Conservation (phyloP, 192 early-diverging fungal genomes). For the Backusella morwellensis region DNA sequence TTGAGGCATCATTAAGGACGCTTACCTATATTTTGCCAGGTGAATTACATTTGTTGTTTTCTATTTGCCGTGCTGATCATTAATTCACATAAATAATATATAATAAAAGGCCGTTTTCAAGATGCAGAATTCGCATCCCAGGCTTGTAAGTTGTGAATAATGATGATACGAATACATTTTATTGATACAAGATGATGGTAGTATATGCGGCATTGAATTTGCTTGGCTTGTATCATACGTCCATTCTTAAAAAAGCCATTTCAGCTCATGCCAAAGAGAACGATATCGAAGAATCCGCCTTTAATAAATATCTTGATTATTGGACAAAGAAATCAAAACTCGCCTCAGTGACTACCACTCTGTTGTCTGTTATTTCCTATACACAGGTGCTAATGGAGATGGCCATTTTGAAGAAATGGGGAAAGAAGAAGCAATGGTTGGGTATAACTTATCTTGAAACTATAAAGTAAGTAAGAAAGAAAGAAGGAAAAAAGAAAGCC, state of each 20-base stretch:
- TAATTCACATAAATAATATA: too few relatives aligned
- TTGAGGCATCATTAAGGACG: slow-evolving; percentile 83
- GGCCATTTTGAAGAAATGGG: slow-evolving; percentile 25
- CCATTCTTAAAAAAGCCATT: slow-evolving; percentile 60
- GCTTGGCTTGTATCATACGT: slow-evolving; percentile 83
- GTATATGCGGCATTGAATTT: slow-evolving; percentile 79
- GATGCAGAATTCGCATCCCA: slow-evolving; percentile 92
- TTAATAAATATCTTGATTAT: slow-evolving; percentile 73
- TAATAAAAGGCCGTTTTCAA: slow-evolving; percentile 72
- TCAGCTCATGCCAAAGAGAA: slow-evolving; percentile 26
- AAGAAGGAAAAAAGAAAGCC: too few relatives aligned
- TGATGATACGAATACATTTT: neutral
- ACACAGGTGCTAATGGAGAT: slow-evolving; percentile 38
- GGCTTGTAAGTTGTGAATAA: slow-evolving; percentile 48
- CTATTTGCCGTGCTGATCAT: neutral
- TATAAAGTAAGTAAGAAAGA: slow-evolving; percentile 25
- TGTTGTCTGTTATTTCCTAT: slow-evolving; percentile 59
- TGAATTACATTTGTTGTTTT: slow-evolving; percentile 21
- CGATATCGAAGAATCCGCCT: slow-evolving; percentile 35
- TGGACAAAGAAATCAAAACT: slow-evolving; percentile 37
- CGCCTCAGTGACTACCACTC: slow-evolving; percentile 42
- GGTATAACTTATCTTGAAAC: slow-evolving; percentile 20
- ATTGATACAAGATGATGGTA: slow-evolving; percentile 10
- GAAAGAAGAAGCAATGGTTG: slow-evolving; percentile 16
- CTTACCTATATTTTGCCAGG: slow-evolving; percentile 90